Evolutionary conservation across 768 basidiomycete genomes (phyloP).

Genomic region (Agaricus bisporus): DNA sequence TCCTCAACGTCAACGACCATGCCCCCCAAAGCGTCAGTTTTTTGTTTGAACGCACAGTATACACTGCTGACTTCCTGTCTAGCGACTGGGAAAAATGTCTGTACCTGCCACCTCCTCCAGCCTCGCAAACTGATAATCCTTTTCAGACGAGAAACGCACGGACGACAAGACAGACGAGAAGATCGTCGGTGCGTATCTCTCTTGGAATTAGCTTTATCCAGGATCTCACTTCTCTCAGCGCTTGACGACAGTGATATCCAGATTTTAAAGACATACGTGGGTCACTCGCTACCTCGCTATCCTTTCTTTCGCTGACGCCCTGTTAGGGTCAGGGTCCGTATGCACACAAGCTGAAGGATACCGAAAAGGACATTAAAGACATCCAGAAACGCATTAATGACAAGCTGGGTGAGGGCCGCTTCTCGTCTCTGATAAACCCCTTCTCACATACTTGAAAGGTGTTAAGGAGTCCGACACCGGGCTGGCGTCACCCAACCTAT

Average conservation of each 20-base stretch:
- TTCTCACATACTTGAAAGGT: constrained; percentile 34
- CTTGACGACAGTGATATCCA: constrained; percentile 98
- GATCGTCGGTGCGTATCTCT: constrained; percentile 61
- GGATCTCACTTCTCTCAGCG: constrained; percentile 37
- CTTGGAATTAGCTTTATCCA: background rate
- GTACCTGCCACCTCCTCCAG: constrained; percentile 16
- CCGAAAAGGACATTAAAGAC: constrained; percentile 89
- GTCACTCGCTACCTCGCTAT: constrained; percentile 15
- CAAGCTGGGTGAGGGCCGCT: constrained; percentile 67
- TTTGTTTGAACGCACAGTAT: constrained; percentile 7
- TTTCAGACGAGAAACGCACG: constrained; percentile 72
- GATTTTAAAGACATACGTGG: constrained; percentile 95
- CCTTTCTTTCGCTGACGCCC: constrained; percentile 4
- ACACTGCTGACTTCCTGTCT: constrained; percentile 6
- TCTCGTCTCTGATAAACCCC: background rate
- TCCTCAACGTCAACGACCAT: constrained; percentile 39
- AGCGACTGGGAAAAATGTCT: constrained; percentile 99
- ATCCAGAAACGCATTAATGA: constrained; percentile 97
- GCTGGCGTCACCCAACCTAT: constrained; percentile 91
- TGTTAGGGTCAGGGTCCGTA: constrained; percentile 96
- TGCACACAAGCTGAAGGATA: constrained; percentile 79
- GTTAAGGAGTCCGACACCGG: constrained; percentile 99
- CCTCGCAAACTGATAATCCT: constrained; percentile 1
- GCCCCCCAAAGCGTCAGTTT: constrained; percentile 91
- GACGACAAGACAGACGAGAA: constrained; percentile 92